These are phyloP conservation scores for Pholiota microspora DNA, from an alignment of 768 basidiomycete genomes.

Conservation along the genomic window DNA sequence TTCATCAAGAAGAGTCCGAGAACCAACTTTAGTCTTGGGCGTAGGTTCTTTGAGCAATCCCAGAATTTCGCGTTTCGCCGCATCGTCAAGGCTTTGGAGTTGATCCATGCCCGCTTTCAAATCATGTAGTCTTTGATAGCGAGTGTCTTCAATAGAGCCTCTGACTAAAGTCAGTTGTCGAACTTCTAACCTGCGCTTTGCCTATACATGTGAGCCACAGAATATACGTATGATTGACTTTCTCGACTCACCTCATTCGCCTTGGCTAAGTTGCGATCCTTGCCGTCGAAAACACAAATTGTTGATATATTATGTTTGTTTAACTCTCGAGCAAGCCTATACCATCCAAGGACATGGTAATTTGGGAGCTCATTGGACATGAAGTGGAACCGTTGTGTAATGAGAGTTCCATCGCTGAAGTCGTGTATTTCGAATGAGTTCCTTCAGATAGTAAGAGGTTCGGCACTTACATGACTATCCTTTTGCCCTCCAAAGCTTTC, in stretches of 20 bases:
- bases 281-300: constrained; percentile 82
- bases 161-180: constrained; percentile 49
- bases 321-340: constrained; percentile 63
- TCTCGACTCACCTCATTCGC: constrained; percentile 55
- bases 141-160: constrained; percentile 55
- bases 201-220: constrained; percentile 36
- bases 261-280: constrained; percentile 65
- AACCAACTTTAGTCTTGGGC: neutral
- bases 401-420: constrained; percentile 77
- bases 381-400: constrained; percentile 82
- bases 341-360: constrained; percentile 80
- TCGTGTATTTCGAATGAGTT: constrained; percentile 2
- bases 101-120: constrained; percentile 37
- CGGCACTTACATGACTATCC: constrained; percentile 66
- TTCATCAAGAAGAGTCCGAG: neutral
- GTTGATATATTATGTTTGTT: constrained; percentile 52
- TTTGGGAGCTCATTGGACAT: constrained; percentile 58
- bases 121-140: constrained; percentile 51
- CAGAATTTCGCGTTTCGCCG: constrained; percentile 10
- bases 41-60: constrained; percentile 6
- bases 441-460: constrained; percentile 6
- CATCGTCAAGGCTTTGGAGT: constrained; percentile 31
- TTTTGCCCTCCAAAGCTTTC: constrained; percentile 59
- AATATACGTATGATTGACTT: neutral
- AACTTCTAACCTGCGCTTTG: constrained; percentile 51